phyloP scores from a whole-genome alignment of 73 alveolate species.

The Uronychia binucleata region DNA sequence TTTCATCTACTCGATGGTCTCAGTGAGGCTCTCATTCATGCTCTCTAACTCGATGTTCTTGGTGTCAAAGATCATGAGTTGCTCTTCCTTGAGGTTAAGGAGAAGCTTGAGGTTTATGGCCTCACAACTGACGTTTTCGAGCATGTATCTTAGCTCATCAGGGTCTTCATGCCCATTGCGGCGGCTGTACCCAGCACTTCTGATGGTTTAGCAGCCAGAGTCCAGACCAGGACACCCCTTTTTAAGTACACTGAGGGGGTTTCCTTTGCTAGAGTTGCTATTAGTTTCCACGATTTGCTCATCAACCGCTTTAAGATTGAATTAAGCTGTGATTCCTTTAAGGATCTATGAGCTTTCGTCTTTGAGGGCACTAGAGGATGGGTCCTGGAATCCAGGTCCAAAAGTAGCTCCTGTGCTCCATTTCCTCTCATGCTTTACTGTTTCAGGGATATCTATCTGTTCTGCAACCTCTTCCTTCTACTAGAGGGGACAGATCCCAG shows the following conservation, averaged over 20 bases:
- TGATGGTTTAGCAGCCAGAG: neutral
- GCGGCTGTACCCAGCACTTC: neutral
- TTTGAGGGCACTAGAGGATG: neutral
- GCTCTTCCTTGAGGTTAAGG: conserved; percentile 38
- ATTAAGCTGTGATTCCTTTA: neutral
- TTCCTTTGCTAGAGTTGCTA: neutral
- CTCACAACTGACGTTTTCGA: conserved; percentile 46
- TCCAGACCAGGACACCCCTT: neutral
- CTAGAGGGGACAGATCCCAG: too few species aligned
- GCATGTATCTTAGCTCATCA: conserved; percentile 38
- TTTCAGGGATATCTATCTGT: too few species aligned
- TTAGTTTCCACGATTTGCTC: neutral
- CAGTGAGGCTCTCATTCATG: conserved; percentile 11
- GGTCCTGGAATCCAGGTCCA: neutral
- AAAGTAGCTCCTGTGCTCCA: neutral
- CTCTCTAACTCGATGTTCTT: conserved; percentile 17
- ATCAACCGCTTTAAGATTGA: too few species aligned
- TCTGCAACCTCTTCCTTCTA: too few species aligned
- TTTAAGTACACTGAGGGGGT: neutral
- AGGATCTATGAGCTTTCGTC: neutral
- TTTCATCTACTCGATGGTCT: neutral
- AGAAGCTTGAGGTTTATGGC: conserved; percentile 35
- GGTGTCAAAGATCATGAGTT: conserved; percentile 18
- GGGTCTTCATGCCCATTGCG: conserved; percentile 7
- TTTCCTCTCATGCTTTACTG: neutral